phyloP scores from a whole-genome alignment of 2,329 filamentous ascomycete genomes.

The Fusarium sororula region DNA sequence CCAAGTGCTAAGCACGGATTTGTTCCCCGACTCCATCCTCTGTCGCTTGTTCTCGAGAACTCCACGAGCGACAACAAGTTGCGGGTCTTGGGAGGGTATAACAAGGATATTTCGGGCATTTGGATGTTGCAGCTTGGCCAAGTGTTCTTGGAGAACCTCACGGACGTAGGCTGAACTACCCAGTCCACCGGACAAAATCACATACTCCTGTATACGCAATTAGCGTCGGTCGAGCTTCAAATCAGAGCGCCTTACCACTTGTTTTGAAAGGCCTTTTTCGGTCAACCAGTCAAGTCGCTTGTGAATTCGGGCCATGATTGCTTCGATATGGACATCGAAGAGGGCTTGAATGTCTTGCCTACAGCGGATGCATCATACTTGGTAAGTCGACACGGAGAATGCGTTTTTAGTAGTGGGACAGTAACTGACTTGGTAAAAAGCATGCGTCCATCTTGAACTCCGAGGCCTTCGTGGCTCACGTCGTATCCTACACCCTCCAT shows the following conservation, averaged over 20 bases:
- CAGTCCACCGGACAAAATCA: slow-evolving; percentile 57
- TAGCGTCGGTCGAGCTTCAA: neutral
- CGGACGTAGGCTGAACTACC: slow-evolving; percentile 58
- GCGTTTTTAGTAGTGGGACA: neutral
- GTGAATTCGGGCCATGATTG: slow-evolving; percentile 50
- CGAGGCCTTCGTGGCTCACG: slow-evolving; percentile 49
- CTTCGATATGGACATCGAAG: slow-evolving; percentile 48
- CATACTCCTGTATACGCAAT: slow-evolving; percentile 45
- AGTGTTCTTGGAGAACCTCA: slow-evolving; percentile 51
- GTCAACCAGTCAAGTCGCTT: slow-evolving; percentile 54
- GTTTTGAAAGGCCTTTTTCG: slow-evolving; percentile 42
- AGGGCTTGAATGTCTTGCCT: slow-evolving; percentile 55
- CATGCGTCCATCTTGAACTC: slow-evolving; percentile 54
- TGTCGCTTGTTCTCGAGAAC: slow-evolving; percentile 30
- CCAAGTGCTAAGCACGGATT: slow-evolving; percentile 22
- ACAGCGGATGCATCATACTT: neutral
- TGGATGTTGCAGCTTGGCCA: slow-evolving; percentile 47
- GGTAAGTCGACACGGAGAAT: neutral
- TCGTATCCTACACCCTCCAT: slow-evolving; percentile 55
- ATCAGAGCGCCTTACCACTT: slow-evolving; percentile 45
- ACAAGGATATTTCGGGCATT: slow-evolving; percentile 31
- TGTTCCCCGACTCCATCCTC: slow-evolving; percentile 13
- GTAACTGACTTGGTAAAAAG: slow-evolving; percentile 49
- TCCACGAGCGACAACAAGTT: slow-evolving; percentile 24
- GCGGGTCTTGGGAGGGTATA: slow-evolving; percentile 27